Base-by-base conservation (phyloP, 192 early-diverging fungal genomes). In the Linnemannia zychae region DNA sequence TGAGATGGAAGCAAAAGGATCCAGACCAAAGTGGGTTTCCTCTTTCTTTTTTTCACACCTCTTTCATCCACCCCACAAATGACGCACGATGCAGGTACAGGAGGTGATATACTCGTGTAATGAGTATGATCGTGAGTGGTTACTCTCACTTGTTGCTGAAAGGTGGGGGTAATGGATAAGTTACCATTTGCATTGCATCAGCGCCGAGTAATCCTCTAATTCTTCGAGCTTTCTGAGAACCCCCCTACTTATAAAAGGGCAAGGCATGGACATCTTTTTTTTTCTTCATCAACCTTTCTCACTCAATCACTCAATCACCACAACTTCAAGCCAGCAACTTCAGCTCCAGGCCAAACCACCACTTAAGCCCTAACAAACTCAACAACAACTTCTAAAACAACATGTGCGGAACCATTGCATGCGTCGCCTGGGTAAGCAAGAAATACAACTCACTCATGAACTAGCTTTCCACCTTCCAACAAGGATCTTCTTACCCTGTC, bases 351-450 rank as follows among this genome's bases (percentile, higher is more conserved):
- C 67, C 47, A 77, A n/a, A 40, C 31, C 18, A 75, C 31, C 37
- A 65, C 40, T 66, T 40, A 13, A 52, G 46, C 36, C 20, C 38
- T 40, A 28, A n/a, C 24, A 67, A n/a, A n/a, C n/a, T n/a, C 28
- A 18, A 46, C 12, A 76, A 24, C 17, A 72, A 37, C 9, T 50
- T 57, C 7, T 44, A 50, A 60, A 46, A 70, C 53, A 78, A 50
- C 33, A 84, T 78, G 75, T 77, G 75, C 71, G 72, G 71, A 34
- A 60, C 81, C 48, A 78, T 84, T 22, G 53, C 77, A 78, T 78
- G 49, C 40, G 49, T 78, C 57, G 76, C 76, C 44, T 84, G 76
- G 81, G 81, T 78, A 84, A 63, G 72, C 52, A n/a, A n/a, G n/a
- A n/a, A n/a, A n/a, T n/a, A 16, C 15, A 33, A 33, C 72, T 7